These are phyloP conservation scores for Azolla pinnata DNA, from an alignment of 75 land plant species.

Conservation along the genomic window DNA sequence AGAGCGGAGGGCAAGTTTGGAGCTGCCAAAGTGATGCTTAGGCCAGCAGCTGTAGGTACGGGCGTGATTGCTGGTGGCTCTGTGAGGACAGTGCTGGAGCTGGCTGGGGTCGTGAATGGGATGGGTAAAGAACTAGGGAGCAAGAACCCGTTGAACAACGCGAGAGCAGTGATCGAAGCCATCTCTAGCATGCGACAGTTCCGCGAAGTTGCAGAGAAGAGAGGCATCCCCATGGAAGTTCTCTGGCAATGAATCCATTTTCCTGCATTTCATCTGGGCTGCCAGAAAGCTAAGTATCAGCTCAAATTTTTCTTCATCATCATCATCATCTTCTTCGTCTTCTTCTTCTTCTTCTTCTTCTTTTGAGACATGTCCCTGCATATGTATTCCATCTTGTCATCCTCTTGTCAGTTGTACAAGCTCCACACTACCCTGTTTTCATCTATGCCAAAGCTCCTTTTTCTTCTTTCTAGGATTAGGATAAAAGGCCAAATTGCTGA, in stretches of 20 bases:
- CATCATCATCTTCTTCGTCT: too few relatives aligned
- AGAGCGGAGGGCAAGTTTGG: constrained; percentile 83
- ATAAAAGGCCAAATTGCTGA: too few relatives aligned
- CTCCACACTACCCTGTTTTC: too few relatives aligned
- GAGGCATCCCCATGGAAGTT: constrained; percentile 94
- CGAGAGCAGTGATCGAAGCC: constrained; percentile 80
- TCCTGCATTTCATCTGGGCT: too few relatives aligned
- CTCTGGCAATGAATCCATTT: constrained; percentile 68
- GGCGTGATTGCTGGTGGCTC: constrained; percentile 99
- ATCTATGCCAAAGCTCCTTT: too few relatives aligned
- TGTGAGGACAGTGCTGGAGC: constrained; percentile 74
- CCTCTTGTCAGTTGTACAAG: too few relatives aligned
- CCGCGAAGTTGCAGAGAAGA: constrained; percentile 64
- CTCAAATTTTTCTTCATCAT: too few relatives aligned
- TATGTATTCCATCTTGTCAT: too few relatives aligned
- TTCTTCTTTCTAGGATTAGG: too few relatives aligned
- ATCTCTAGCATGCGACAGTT: constrained; percentile 65
- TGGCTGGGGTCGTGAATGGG: constrained; percentile 96
- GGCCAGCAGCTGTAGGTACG: constrained; percentile 92
- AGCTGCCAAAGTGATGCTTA: constrained; percentile 94
- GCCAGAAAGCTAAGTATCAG: too few relatives aligned
- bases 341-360: too few relatives aligned
- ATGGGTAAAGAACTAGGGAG: constrained; percentile 89
- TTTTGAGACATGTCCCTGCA: too few relatives aligned
- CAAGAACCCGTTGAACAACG: constrained; percentile 89